Evolutionary conservation across 2,329 filamentous ascomycete genomes (phyloP).

Genomic region (Lithohypha guttulata): DNA sequence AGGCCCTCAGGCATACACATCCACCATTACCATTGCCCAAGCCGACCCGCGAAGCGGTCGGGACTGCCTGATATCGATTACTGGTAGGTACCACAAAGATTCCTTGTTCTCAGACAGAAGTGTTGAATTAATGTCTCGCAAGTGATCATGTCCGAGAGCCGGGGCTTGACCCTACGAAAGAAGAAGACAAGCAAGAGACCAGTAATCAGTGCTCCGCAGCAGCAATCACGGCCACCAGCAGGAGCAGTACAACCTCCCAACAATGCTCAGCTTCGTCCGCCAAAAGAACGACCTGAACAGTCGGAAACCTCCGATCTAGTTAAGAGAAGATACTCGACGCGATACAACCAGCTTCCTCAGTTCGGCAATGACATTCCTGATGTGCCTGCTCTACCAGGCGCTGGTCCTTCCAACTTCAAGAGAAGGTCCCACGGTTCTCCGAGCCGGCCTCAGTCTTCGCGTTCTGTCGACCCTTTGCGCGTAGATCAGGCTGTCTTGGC

Average conservation of each 20-base stretch:
- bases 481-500: conserved; percentile 69
- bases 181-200: conserved; percentile 45
- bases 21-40: too few species aligned
- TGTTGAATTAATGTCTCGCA: too few species aligned
- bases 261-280: conserved; percentile 28
- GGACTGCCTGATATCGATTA: too few species aligned
- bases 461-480: conserved; percentile 46
- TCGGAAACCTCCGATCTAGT: conserved; percentile 63
- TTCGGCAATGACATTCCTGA: conserved; percentile 61
- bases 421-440: conserved; percentile 38
- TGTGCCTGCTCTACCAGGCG: conserved; percentile 54
- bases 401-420: conserved; percentile 38
- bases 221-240: conserved; percentile 36
- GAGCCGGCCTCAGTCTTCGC: conserved; percentile 41
- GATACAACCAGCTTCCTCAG: conserved; percentile 67
- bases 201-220: conserved; percentile 45
- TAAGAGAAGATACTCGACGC: conserved; percentile 86
- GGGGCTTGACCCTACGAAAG: conserved; percentile 53
- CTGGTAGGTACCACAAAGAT: too few species aligned
- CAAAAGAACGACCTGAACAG: conserved; percentile 27
- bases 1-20: too few species aligned
- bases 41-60: too few species aligned
- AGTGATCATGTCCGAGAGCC: conserved; percentile 40
- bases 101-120: too few species aligned
- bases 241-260: conserved; percentile 23